These are phyloP conservation scores for Stemphylium lycopersici DNA, from an alignment of 2,329 filamentous ascomycete genomes.

Conservation along the genomic window DNA sequence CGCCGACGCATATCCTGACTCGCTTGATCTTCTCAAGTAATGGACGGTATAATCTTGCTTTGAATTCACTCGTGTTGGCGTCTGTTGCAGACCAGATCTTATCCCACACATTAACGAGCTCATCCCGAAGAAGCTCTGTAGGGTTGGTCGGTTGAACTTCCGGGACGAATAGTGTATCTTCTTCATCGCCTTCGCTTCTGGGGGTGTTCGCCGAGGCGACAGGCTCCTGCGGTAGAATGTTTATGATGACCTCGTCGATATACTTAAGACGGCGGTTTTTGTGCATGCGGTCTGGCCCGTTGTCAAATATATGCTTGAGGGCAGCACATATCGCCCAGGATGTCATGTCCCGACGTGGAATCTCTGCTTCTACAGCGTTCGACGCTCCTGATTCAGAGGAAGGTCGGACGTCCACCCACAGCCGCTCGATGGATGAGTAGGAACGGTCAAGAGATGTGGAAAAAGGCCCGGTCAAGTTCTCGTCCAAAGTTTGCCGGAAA, in stretches of 20 bases:
- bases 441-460: neutral
- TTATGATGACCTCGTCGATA: conserved; percentile 42
- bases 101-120: conserved; percentile 43
- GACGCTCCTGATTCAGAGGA: conserved; percentile 28
- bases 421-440: conserved; percentile 28
- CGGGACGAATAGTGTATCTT: neutral
- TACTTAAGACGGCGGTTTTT: conserved; percentile 14
- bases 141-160: neutral
- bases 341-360: conserved; percentile 29
- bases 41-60: conserved; percentile 28
- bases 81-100: conserved; percentile 41
- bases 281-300: conserved; percentile 29
- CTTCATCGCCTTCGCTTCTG: neutral
- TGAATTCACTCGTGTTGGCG: conserved; percentile 18
- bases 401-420: conserved; percentile 39
- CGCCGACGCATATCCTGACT: conserved; percentile 42
- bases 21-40: conserved; percentile 38
- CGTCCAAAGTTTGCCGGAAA: conserved; percentile 12
- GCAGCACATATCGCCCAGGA: conserved; percentile 46
- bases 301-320: conserved; percentile 37
- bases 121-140: neutral
- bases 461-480: neutral
- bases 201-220: neutral
- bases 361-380: conserved; percentile 25
- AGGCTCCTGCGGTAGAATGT: conserved; percentile 32